These are phyloP conservation scores for Lecanicillium sp. DNA, from an alignment of 2,329 filamentous ascomycete genomes.

Conservation along the genomic window DNA sequence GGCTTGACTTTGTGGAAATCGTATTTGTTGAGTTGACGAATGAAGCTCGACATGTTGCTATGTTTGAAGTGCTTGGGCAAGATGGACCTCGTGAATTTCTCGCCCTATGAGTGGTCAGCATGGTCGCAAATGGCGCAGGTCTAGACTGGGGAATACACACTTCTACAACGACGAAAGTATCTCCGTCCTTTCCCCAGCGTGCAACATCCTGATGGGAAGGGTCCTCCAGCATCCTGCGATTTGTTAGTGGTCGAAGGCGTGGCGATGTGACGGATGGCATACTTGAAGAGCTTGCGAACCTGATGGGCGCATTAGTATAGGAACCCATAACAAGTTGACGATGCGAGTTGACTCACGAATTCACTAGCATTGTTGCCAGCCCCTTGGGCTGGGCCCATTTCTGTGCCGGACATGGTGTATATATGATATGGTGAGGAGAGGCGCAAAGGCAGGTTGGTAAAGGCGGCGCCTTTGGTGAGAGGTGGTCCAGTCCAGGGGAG, in stretches of 20 bases:
- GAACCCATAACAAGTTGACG: background rate
- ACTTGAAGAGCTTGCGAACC: conserved; percentile 99
- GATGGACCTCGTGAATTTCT: conserved; percentile 96
- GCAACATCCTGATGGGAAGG: conserved; percentile 89
- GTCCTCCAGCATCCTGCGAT: conserved; percentile 84
- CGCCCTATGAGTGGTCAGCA: conserved; percentile 57
- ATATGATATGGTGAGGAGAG: too few species aligned
- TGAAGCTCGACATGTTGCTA: conserved; percentile 96
- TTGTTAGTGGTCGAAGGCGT: conserved; percentile 19
- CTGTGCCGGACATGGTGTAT: conserved; percentile 30
- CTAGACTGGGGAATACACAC: conserved; percentile 42
- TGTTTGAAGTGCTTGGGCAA: conserved; percentile 99
- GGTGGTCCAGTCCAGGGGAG: too few species aligned
- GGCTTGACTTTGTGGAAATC: conserved; percentile 94
- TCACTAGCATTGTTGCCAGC: conserved; percentile 81
- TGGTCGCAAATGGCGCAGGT: background rate
- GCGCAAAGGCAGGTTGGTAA: conserved; percentile 1
- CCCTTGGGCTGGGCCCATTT: conserved; percentile 28
- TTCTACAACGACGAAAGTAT: conserved; percentile 96
- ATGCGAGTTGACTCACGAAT: conserved; percentile 62
- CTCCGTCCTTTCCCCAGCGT: conserved; percentile 88
- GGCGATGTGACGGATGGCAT: conserved; percentile 31
- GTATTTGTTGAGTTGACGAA: conserved; percentile 93
- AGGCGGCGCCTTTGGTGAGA: conserved; percentile 7
- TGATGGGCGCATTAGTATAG: conserved; percentile 35